Evolutionary conservation across 345 rosid species (phyloP), one percentile per base, ranked within the genome.

Genomic region (Lepidium sativum): DNA sequence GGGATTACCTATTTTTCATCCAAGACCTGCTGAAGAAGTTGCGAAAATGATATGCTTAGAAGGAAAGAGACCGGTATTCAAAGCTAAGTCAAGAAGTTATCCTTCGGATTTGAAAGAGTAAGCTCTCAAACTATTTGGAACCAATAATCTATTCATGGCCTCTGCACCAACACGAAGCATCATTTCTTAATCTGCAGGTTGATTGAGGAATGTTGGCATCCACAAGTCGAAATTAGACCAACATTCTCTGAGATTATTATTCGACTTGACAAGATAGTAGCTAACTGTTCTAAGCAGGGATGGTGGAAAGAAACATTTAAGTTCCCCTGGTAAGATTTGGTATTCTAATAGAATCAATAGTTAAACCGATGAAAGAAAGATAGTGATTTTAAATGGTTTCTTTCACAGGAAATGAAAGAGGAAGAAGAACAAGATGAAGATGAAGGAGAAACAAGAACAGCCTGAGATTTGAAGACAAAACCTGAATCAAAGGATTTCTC

Each of bases 281-380:
- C 75, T 29, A 81, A 73, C 25, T 78, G 96, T 76, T 82, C 96
- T 55, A 89, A 80, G 77, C 96, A 83, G 2, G 91, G 88, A 61
- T 78, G 88, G 98, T 92, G 91, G 98, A 92, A 85, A 75, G 96
- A 87, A 32, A 79, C 95, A 32, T 89, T 92, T 75, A 92, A 84
- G 86, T 87, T 89, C 72, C 95, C 88, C 21, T 89, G 98, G 98
- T 92, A 83, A 49, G 84, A 33, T 35, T 4, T 58, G 20, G 14
- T 31, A 23, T 55, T 54, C 50, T 42, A 31, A 34, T 53, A 25
- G 14, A 43, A 10, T 47, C 47, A 15, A 11, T 31, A 15, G 60
- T 21, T 41, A 5, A 3, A 39, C 15, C 20, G 40, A 53, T 34
- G 23, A 27, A 27, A 27, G 31, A 61, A 35, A 35, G 3, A 29